Conservation (phyloP, 441 rosid genomes). For the Pelargonium cotyledonis region DNA sequence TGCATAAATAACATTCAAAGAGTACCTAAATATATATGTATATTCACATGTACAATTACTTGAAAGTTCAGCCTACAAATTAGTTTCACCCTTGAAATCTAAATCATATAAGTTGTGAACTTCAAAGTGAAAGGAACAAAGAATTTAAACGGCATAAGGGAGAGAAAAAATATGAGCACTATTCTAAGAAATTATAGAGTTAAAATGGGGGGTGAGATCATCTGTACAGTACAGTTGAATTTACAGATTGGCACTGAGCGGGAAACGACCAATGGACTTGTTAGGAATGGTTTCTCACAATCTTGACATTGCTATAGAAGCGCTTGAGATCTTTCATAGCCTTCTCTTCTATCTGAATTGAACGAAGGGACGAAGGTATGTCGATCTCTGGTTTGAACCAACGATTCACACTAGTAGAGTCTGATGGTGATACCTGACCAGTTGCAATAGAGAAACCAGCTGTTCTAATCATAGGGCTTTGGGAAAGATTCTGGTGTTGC, state of each 20-base stretch:
- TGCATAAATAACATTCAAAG: too few relatives aligned
- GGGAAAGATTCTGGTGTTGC: constrained; percentile 45
- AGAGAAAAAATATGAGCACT: background rate
- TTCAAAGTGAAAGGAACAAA: too few relatives aligned
- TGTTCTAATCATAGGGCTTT: constrained; percentile 70
- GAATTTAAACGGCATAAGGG: background rate
- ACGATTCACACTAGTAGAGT: constrained; percentile 69
- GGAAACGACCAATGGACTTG: background rate
- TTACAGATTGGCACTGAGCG: background rate
- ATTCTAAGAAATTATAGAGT: background rate
- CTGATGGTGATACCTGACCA: constrained; percentile 81
- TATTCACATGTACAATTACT: too few relatives aligned
- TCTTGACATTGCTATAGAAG: constrained; percentile 79
- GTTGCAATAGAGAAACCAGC: constrained; percentile 62
- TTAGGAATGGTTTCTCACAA: constrained; percentile 60
- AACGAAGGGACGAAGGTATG: constrained; percentile 72
- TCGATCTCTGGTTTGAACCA: constrained; percentile 90
- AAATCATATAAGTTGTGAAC: too few relatives aligned
- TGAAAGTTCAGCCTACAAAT: too few relatives aligned
- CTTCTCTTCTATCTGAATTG: constrained; percentile 93
- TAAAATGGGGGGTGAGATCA: background rate
- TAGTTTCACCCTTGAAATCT: too few relatives aligned
- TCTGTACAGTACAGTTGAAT: background rate
- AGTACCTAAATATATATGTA: too few relatives aligned
- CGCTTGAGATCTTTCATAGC: constrained; percentile 96